Percentiles rank a stretch among this genome's conserved stretches.
These are phyloP conservation scores for Rubus idaeus DNA, from an alignment of 306 rosid species.

Conservation along the genomic window DNA sequence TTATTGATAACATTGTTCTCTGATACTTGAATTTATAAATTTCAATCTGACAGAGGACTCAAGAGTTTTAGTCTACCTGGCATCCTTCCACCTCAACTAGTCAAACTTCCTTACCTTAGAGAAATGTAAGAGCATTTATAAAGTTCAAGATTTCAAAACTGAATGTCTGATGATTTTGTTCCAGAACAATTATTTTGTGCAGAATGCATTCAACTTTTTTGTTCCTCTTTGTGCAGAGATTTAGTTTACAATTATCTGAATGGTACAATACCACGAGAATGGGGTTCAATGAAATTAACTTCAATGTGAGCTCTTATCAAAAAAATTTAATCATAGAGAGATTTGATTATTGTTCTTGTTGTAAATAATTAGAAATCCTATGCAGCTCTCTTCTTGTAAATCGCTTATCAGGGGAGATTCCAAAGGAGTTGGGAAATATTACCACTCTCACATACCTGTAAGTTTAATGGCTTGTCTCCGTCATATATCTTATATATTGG, in stretches of 20 bases:
- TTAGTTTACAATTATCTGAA: slow-evolving; percentile 62
- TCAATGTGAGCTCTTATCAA: slow-evolving; percentile 51
- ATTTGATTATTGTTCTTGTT: slow-evolving; percentile 19
- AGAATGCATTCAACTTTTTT: background rate
- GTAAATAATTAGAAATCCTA: slow-evolving; percentile 30
- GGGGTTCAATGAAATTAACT: slow-evolving; percentile 58
- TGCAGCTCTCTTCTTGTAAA: slow-evolving; percentile 81
- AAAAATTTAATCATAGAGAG: background rate
- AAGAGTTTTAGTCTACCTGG: slow-evolving; percentile 66
- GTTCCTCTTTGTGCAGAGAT: slow-evolving; percentile 43
- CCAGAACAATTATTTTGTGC: background rate
- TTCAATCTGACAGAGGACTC: slow-evolving; percentile 39
- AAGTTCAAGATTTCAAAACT: slow-evolving; percentile 6
- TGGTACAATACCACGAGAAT: slow-evolving; percentile 77
- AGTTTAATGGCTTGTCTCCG: slow-evolving; percentile 24
- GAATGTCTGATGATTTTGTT: slow-evolving; percentile 4
- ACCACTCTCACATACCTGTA: slow-evolving; percentile 62
- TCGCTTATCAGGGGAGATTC: slow-evolving; percentile 82
- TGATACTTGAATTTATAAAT: background rate
- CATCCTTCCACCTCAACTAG: slow-evolving; percentile 76
- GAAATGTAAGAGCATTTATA: slow-evolving; percentile 52
- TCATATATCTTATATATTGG: slow-evolving; percentile 8
- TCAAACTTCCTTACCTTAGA: slow-evolving; percentile 71
- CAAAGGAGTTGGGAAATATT: slow-evolving; percentile 65
- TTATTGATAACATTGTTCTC: background rate